Conservation (phyloP, 139 green algal genomes). For the Micromonas pusilla region DNA sequence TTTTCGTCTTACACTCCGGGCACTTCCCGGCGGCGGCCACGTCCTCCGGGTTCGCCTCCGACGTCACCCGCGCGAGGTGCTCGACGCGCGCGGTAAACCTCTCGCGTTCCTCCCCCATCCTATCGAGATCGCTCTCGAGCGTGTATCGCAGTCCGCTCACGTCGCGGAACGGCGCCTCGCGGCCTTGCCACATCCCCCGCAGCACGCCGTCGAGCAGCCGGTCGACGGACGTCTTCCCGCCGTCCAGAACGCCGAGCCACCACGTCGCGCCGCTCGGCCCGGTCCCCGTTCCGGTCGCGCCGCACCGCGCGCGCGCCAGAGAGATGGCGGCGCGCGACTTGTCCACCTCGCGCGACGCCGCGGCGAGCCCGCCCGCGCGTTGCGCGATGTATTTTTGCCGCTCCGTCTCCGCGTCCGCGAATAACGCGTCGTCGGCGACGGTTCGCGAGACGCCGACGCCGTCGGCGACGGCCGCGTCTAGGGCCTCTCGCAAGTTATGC, state of each 20-base stretch:
- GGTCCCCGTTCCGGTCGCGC: too few relatives aligned
- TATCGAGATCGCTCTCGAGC: not conserved
- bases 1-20: not conserved
- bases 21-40: not conserved
- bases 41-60: not conserved
- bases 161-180: not conserved
- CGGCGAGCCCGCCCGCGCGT: not conserved
- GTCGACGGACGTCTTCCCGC: not conserved
- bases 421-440: not conserved
- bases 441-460: not conserved
- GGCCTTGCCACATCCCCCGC: not conserved
- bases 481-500: conserved; percentile 3
- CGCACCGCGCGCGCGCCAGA: too few relatives aligned
- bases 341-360: not conserved
- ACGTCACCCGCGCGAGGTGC: not conserved
- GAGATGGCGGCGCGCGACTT: too few relatives aligned
- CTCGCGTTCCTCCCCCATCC: not conserved
- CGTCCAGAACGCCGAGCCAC: not conserved
- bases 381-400: not conserved
- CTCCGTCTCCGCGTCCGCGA: not conserved
- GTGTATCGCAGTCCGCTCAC: not conserved
- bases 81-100: not conserved
- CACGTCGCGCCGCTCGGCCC: not conserved
- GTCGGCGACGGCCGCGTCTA: not conserved
- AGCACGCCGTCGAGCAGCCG: not conserved